These are phyloP conservation scores for Tetrapisispora namnaoensis DNA, from an alignment of 805 yeast species.

Conservation along the genomic window DNA sequence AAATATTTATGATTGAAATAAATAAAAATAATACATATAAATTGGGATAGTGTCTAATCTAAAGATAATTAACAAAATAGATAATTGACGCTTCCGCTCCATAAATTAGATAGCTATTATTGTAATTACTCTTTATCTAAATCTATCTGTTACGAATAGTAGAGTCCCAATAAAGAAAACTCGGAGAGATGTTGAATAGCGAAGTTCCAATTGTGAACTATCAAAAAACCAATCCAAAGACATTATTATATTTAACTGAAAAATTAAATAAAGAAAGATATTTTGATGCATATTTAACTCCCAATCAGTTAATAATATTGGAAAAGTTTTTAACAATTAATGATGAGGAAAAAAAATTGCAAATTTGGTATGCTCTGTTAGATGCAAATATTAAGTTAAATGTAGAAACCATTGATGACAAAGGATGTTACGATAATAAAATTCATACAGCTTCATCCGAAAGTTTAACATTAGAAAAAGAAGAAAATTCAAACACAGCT, in stretches of 20 bases:
- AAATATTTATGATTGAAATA: too few relatives aligned
- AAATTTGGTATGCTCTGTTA: constrained; percentile 40
- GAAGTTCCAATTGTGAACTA: constrained; percentile 20
- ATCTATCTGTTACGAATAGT: neutral
- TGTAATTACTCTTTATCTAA: too few relatives aligned
- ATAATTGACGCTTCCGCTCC: too few relatives aligned
- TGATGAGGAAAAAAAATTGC: constrained; percentile 15
- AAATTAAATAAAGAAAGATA: constrained; percentile 31
- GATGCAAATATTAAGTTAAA: constrained; percentile 24
- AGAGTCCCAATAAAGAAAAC: too few relatives aligned
- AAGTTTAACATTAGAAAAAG: neutral
- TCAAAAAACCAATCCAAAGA: constrained; percentile 23
- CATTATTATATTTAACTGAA: constrained; percentile 29
- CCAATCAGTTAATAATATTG: constrained; percentile 46
- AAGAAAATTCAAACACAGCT: neutral
- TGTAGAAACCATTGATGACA: constrained; percentile 14
- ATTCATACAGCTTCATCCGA: neutral
- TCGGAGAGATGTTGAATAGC: neutral
- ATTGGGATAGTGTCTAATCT: too few relatives aligned
- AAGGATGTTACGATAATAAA: neutral
- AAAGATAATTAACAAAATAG: too few relatives aligned
- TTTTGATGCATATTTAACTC: constrained; percentile 42
- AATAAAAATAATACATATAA: too few relatives aligned
- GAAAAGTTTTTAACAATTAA: constrained; percentile 35
- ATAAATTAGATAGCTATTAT: neutral